Base-by-base conservation (phyloP, 2,329 filamentous ascomycete genomes). In the Fusarium chaquense region DNA sequence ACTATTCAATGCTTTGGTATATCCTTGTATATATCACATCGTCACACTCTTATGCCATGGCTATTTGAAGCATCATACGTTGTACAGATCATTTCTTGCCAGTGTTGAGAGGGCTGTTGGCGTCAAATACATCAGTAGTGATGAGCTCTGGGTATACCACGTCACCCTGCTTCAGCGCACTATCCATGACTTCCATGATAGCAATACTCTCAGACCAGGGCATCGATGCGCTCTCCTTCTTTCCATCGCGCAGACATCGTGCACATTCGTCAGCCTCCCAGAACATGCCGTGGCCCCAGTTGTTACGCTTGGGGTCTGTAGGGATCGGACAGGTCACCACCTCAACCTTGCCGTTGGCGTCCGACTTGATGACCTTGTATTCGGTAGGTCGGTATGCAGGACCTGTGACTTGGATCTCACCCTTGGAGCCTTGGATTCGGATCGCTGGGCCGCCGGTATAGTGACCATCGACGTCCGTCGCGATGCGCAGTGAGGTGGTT, bases 201-300 rank as follows among this genome's bases (percentile, higher is more conserved):
- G 90, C 85, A 57, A 97, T 84, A 76, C 91, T 95, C 85, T 97
- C 94, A 46, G 88, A 85, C 83, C 88, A 87, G 22, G 90, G 88
- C 79, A 96, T 81, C 15, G 85, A 86, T 49, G 86, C 85, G 77
- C 93, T 93, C 83, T 97, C 90, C 75, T 90, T 86, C 80, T 89
- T 89, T 24, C 93, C 92, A 77, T 96, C 93, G 44, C 91, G 84
- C 60, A 97, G 76, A 71, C 91, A 93, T 46, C 90, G 85, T 30
- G 90, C 92, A 69, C 88, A 91, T 82, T 93, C 92, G 77, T 94
- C 92, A 2, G 93, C 93, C 78, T 94, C 91, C 91, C 91, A 95
- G 81, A 93, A 96, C 92, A 97, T 96, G 51, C 93, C 93, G 69
- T 93, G 90, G 13, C 93, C 93, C 81, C 82, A 85, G 69, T 76